A percentile compares a stretch with the other conserved stretches of the same genome.
These are phyloP conservation scores for Pichia sporocuriosa DNA, from an alignment of 805 yeast genomes.

Conservation along the genomic window DNA sequence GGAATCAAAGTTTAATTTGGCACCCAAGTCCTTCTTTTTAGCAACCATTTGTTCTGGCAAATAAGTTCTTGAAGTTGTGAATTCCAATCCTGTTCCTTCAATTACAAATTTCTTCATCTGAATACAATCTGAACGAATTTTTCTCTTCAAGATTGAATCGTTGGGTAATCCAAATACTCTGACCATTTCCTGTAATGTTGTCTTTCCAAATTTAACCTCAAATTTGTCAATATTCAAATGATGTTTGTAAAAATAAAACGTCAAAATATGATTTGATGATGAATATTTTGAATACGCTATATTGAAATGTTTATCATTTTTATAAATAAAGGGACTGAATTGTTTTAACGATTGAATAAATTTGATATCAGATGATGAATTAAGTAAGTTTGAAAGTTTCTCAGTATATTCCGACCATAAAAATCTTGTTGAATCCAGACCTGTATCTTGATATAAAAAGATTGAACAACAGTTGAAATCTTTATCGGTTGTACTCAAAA, in stretches of 20 bases:
- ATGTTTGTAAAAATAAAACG: slow-evolving; percentile 7
- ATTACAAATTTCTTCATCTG: slow-evolving; percentile 11
- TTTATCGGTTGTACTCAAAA: slow-evolving; percentile 21
- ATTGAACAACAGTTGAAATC: slow-evolving; percentile 35
- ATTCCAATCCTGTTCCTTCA: background rate
- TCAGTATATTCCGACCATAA: background rate
- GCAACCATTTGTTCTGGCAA: slow-evolving; percentile 1
- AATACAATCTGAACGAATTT: slow-evolving; percentile 21
- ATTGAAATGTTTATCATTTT: background rate
- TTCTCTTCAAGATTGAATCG: slow-evolving; percentile 35
- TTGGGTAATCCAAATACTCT: slow-evolving; percentile 51
- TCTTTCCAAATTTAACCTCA: slow-evolving; percentile 32
- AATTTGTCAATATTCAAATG: slow-evolving; percentile 10
- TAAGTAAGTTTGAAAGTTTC: background rate
- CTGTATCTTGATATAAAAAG: slow-evolving; percentile 35
- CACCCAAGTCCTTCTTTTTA: background rate
- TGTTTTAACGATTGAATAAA: background rate
- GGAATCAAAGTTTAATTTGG: background rate
- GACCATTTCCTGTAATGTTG: slow-evolving; percentile 45
- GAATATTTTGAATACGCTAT: slow-evolving; percentile 1
- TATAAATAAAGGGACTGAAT: background rate
- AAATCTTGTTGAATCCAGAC: slow-evolving; percentile 12
- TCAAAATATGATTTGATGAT: background rate
- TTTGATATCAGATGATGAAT: background rate
- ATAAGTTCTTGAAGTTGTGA: slow-evolving; percentile 5